Conservation (phyloP, 2,329 filamentous ascomycete genomes). For the Fusarium sp. region DNA sequence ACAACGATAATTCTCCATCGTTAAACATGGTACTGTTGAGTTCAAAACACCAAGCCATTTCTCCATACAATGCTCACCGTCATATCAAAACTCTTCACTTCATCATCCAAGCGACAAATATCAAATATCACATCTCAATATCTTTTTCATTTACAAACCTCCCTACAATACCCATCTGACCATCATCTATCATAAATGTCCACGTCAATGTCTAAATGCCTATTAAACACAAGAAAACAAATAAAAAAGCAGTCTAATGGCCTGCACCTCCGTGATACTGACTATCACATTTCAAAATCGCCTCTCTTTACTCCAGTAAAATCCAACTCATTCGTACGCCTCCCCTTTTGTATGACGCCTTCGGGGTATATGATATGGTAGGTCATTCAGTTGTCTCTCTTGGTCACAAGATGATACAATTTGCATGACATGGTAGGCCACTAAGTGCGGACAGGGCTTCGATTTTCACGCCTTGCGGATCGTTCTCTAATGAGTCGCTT, state of each 20-base stretch:
- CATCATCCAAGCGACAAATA: not conserved
- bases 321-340: conserved; percentile 33
- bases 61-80: too few species aligned
- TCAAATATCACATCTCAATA: not conserved
- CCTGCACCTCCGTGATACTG: conserved; percentile 16
- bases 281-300: conserved; percentile 25
- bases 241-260: conserved; percentile 30
- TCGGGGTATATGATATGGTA: conserved; percentile 9
- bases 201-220: conserved; percentile 42
- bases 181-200: conserved; percentile 42
- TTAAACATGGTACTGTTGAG: not conserved
- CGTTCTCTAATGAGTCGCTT: conserved; percentile 60
- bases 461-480: conserved; percentile 43
- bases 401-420: not conserved
- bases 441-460: conserved; percentile 45
- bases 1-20: not conserved
- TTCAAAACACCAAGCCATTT: not conserved
- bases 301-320: conserved; percentile 35
- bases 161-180: not conserved
- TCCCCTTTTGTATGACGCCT: not conserved
- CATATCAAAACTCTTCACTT: not conserved
- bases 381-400: conserved; percentile 6
- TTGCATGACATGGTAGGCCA: not conserved
- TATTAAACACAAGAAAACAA: conserved; percentile 32
- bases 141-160: not conserved